Percentiles rank a stretch among this genome's conserved stretches.
Conservation (phyloP, 2,329 filamentous ascomycete genomes). For the Colletotrichum orbiculare region DNA sequence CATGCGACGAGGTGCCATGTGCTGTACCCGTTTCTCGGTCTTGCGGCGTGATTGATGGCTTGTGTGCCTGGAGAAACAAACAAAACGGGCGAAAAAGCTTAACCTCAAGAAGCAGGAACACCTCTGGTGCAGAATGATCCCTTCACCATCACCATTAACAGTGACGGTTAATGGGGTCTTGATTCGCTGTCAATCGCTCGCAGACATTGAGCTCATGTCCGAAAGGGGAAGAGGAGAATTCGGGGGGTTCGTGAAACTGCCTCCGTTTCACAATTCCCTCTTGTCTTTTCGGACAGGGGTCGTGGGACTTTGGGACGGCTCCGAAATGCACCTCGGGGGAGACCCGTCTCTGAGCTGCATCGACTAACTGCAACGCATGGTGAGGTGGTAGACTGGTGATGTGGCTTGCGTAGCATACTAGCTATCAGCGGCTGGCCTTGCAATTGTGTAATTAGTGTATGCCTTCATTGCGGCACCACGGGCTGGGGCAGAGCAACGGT, state of each 20-base stretch:
- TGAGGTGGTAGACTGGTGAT: too few relatives aligned
- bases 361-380: too few relatives aligned
- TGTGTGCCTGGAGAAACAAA: constrained; percentile 25
- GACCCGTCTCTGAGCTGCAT: constrained; percentile 3
- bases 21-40: neutral
- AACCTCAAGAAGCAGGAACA: constrained; percentile 25
- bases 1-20: too few relatives aligned
- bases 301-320: too few relatives aligned
- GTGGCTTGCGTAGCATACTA: too few relatives aligned
- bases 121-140: constrained; percentile 15
- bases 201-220: constrained; percentile 22
- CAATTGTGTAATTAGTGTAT: too few relatives aligned
- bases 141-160: constrained; percentile 14
- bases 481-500: too few relatives aligned
- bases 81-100: constrained; percentile 29
- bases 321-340: neutral
- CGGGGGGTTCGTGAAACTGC: constrained; percentile 32
- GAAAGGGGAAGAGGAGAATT: constrained; percentile 33
- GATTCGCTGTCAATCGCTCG: constrained; percentile 33
- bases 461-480: too few relatives aligned
- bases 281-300: neutral
- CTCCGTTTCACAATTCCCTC: constrained; percentile 32
- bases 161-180: constrained; percentile 17
- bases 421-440: too few relatives aligned
- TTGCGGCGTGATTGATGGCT: neutral